phyloP scores from a whole-genome alignment of 75 land plant genomes.

The Pseudotsuga menziesii region DNA sequence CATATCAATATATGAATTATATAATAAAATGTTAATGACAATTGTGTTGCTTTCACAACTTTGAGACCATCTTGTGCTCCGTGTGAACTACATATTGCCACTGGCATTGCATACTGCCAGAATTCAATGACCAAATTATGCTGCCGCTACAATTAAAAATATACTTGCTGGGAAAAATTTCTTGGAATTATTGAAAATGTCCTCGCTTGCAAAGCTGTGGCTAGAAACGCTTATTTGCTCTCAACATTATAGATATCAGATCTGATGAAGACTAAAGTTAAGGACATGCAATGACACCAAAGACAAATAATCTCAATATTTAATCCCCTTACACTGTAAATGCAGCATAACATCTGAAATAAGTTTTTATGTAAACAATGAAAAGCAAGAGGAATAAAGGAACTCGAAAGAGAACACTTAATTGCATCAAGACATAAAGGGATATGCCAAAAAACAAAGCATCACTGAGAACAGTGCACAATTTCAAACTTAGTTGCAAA shows the following conservation, averaged over 20 bases:
- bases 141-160: neutral
- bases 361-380: too few relatives aligned
- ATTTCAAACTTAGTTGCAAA: too few relatives aligned
- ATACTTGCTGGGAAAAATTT: neutral
- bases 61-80: neutral
- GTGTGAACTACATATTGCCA: neutral
- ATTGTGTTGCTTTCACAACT: too few relatives aligned
- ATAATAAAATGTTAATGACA: neutral
- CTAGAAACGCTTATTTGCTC: slow-evolving; percentile 3
- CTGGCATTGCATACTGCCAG: neutral
- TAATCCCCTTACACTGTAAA: too few relatives aligned
- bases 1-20: neutral
- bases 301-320: neutral
- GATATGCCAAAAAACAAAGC: too few relatives aligned
- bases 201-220: neutral
- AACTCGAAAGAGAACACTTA: too few relatives aligned
- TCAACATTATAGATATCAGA: neutral
- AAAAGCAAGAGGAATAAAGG: too few relatives aligned
- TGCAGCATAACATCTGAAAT: neutral
- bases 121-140: neutral
- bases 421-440: too few relatives aligned
- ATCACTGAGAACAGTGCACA: too few relatives aligned
- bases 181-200: neutral
- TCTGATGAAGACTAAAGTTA: neutral
- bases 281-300: slow-evolving; percentile 1